A percentile compares a stretch with the other conserved stretches of the same genome.
Evolutionary conservation across 306 rosid species (phyloP).

Genomic region (Castanopsis chinensis): DNA sequence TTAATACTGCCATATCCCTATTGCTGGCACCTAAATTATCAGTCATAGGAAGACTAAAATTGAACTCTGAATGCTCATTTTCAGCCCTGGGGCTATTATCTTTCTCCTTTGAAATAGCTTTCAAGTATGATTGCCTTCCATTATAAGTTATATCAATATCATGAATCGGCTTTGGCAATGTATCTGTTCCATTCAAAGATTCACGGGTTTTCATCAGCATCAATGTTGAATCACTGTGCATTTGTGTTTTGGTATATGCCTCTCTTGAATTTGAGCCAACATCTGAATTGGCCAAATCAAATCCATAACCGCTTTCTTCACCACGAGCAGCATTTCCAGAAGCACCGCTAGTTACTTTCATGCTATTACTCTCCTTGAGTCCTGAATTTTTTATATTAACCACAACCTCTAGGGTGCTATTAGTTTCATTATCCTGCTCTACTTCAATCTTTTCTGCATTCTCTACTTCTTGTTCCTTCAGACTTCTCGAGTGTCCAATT

Average conservation of each 20-base stretch:
- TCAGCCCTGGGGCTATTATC: background rate
- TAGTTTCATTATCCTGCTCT: conserved; percentile 21
- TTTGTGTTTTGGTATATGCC: conserved; percentile 11
- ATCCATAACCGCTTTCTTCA: conserved; percentile 5
- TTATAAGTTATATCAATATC: background rate
- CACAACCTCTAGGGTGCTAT: background rate
- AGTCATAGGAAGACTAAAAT: background rate
- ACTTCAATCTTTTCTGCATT: conserved; percentile 10
- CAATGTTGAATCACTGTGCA: conserved; percentile 2
- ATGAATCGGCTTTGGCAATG: background rate
- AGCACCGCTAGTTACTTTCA: conserved; percentile 11
- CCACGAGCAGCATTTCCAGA: conserved; percentile 13
- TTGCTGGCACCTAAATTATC: background rate
- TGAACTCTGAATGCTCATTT: background rate
- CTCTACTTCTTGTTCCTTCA: conserved; percentile 27
- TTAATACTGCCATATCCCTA: background rate
- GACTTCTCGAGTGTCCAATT: conserved; percentile 35
- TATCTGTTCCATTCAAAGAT: conserved; percentile 13
- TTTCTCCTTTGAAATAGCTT: background rate
- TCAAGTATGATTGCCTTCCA: conserved; percentile 9
- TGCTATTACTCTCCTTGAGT: conserved; percentile 13
- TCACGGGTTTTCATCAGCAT: conserved; percentile 15
- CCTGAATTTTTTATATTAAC: conserved; percentile 2
- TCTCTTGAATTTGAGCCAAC: conserved; percentile 2
- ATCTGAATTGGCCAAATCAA: conserved; percentile 17